Evolutionary conservation across 768 basidiomycete genomes (phyloP), one percentile per base, ranked within the genome.

Genomic region (Russula dissimulans): DNA sequence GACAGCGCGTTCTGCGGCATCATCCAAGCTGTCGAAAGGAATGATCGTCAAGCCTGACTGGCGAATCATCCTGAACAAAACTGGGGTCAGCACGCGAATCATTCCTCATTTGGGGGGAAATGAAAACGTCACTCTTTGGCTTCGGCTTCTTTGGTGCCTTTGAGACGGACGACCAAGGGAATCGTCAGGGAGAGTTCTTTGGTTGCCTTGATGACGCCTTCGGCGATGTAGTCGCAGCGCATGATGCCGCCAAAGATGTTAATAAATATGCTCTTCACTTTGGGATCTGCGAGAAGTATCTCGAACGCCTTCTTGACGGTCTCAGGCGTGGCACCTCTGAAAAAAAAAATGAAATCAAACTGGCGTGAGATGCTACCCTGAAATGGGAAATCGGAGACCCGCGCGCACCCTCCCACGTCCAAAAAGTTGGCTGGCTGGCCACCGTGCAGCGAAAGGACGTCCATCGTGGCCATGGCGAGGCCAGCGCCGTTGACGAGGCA

Each of bases 231-330:
- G 71, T 99, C 97, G 69, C 97, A 99, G 69, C 97, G 86, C 97
- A 99, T 99, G 76, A 97, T 99, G 70, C 88, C 93, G 66, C 92
- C 91, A 68, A 95, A 94, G 71, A 94, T 93, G 77, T 99, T 99
- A 76, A 99, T 97, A 72, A 98, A 97, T 68, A 99, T 99, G 59
- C 90, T 90, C 81, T 95, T 95, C 68, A 98, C 95, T 71, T 91
- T 90, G 64, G 86, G 84, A 70, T 98, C 94, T 48, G 83, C 75
- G 26, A 95, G 79, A 26, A 99, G 81, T 67, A 99, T 90, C 75
- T 97, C 94, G 68, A 99, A 99, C 3, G 97, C 97, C 75, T 95
- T 98, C 82, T 98, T 99, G 67, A 99, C 97, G 5, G 97, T 97
- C 70, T 97, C 91, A n/a, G 97, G 94, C 14, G 95, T 98, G 38